These are phyloP conservation scores for Phytopythium montanum DNA, from an alignment of 352 stramenopile genomes.

Conservation along the genomic window DNA sequence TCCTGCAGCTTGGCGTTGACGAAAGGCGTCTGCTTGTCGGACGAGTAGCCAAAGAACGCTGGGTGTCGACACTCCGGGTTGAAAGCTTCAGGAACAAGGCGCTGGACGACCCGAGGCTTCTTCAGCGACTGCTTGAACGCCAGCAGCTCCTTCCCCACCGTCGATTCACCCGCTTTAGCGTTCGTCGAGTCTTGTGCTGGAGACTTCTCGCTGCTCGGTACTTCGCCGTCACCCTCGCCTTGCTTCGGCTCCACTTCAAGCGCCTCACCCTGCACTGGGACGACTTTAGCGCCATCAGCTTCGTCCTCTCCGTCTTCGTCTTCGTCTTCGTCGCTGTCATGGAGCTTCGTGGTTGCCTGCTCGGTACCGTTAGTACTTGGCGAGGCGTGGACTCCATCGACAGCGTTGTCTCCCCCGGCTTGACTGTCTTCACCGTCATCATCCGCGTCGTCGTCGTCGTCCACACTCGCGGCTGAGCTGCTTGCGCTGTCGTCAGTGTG, in stretches of 20 bases:
- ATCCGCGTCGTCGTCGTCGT: conserved; percentile 29
- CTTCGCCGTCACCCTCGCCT: not conserved
- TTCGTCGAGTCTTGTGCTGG: not conserved
- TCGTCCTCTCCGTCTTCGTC: conserved; percentile 22
- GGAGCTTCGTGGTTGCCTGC: not conserved
- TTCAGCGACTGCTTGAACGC: conserved; percentile 35
- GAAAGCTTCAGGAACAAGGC: conserved; percentile 33
- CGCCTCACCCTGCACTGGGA: not conserved
- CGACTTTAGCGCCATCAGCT: not conserved
- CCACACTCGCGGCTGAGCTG: conserved; percentile 58
- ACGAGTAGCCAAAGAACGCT: conserved; percentile 71
- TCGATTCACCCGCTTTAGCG: not conserved
- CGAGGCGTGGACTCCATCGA: not conserved
- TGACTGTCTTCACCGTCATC: conserved; percentile 15
- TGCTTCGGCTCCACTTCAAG: not conserved
- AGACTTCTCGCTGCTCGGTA: not conserved
- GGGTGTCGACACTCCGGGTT: conserved; percentile 44
- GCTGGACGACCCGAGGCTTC: conserved; percentile 47
- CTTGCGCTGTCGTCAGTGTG: conserved; percentile 79
- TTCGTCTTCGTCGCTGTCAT: conserved; percentile 11
- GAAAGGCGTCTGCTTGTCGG: conserved; percentile 34
- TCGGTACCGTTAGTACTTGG: too few relatives aligned
- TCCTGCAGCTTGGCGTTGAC: conserved; percentile 31
- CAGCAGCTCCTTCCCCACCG: conserved; percentile 8
- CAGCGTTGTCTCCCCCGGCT: conserved; percentile 7